A percentile compares a stretch with the other conserved stretches of the same genome.
Conservation (phyloP, 2,329 filamentous ascomycete genomes). For the Sporothrix humicola region DNA sequence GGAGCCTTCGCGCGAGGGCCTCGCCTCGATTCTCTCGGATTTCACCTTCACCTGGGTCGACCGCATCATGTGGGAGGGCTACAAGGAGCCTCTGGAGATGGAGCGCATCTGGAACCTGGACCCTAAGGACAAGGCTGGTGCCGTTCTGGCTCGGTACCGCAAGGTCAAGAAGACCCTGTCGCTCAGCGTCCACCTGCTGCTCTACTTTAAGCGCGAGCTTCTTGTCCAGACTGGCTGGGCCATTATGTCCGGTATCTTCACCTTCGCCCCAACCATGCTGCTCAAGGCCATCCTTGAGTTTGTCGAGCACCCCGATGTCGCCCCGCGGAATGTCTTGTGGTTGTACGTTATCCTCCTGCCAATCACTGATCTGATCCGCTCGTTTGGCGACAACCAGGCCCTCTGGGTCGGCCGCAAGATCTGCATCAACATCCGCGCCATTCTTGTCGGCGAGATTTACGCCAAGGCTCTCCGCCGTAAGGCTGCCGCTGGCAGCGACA, state of each 20-base stretch:
- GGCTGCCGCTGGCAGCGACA: slow-evolving; percentile 78
- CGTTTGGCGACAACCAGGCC: slow-evolving; percentile 81
- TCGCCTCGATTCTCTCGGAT: slow-evolving; percentile 86
- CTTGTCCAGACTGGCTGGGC: slow-evolving; percentile 82
- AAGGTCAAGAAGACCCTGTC: slow-evolving; percentile 81
- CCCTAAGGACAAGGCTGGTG: slow-evolving; percentile 83
- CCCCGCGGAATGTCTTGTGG: slow-evolving; percentile 89
- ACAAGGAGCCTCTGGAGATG: slow-evolving; percentile 81
- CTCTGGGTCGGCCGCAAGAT: slow-evolving; percentile 94
- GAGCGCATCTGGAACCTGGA: slow-evolving; percentile 89
- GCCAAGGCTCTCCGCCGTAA: slow-evolving; percentile 92
- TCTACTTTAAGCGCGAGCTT: slow-evolving; percentile 80
- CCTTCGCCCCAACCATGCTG: slow-evolving; percentile 88
- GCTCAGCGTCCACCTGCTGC: slow-evolving; percentile 79
- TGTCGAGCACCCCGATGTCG: slow-evolving; percentile 78
- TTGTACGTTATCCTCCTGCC: slow-evolving; percentile 92
- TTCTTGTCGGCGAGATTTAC: slow-evolving; percentile 97
- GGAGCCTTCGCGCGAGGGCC: slow-evolving; percentile 82
- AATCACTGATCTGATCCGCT: slow-evolving; percentile 78
- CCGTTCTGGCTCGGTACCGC: slow-evolving; percentile 80
- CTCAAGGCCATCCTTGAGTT: slow-evolving; percentile 92
- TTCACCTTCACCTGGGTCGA: slow-evolving; percentile 92
- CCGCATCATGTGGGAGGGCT: slow-evolving; percentile 85
- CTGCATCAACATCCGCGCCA: slow-evolving; percentile 88
- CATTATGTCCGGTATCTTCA: slow-evolving; percentile 77